phyloP scores from a whole-genome alignment of 1,139 yeast species.

The Casaregolazyma lundiana region DNA sequence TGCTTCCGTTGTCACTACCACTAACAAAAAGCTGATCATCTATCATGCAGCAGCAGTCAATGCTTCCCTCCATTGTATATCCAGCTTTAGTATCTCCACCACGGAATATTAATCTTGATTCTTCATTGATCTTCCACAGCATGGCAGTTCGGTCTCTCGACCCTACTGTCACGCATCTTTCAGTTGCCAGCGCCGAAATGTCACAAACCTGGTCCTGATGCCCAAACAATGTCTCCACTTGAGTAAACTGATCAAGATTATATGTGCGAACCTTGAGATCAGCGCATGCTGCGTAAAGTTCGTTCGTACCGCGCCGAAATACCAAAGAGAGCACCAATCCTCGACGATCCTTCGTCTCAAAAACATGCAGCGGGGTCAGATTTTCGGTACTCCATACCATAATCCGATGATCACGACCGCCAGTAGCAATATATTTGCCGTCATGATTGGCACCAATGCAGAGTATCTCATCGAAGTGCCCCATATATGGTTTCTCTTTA shows the following conservation, averaged over 20 bases:
- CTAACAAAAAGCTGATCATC: constrained; percentile 92
- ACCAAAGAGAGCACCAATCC: constrained; percentile 69
- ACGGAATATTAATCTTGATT: constrained; percentile 85
- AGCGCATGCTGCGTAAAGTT: constrained; percentile 86
- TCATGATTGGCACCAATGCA: constrained; percentile 83
- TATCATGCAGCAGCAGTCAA: constrained; percentile 85
- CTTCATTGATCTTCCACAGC: constrained; percentile 96
- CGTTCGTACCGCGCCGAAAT: constrained; percentile 78
- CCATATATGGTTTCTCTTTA: constrained; percentile 34
- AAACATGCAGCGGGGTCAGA: constrained; percentile 54
- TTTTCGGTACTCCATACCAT: constrained; percentile 78
- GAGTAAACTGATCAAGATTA: constrained; percentile 80
- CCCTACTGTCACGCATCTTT: constrained; percentile 94
- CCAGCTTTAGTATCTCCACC: constrained; percentile 58
- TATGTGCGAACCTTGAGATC: constrained; percentile 87
- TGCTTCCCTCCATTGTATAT: constrained; percentile 67
- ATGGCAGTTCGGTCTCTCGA: constrained; percentile 91
- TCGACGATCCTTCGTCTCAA: constrained; percentile 65
- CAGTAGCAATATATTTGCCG: constrained; percentile 84
- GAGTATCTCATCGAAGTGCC: constrained; percentile 71
- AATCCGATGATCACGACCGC: constrained; percentile 76
- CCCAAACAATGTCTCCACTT: constrained; percentile 86
- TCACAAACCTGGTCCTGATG: constrained; percentile 89
- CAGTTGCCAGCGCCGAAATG: constrained; percentile 73
- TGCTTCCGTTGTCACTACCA: constrained; percentile 90